Conservation (phyloP, 345 rosid species). For the Gynandropsis gynandra region DNA sequence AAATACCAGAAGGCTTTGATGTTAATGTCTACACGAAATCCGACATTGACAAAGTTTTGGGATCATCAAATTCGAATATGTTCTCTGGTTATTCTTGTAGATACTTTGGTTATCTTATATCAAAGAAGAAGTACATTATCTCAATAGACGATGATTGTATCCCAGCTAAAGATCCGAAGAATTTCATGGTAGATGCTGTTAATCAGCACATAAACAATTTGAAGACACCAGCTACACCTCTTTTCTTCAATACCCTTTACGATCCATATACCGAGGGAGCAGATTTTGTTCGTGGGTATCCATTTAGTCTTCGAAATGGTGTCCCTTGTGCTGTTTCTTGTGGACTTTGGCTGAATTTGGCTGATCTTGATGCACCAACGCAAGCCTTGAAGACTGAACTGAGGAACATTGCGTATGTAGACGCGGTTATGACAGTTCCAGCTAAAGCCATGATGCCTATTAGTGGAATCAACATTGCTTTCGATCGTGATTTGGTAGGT, state of each 20-base stretch:
- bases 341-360: constrained; percentile 91
- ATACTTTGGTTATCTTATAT: constrained; percentile 79
- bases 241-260: constrained; percentile 88
- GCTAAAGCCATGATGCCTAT: constrained; percentile 73
- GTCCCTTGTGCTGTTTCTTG: constrained; percentile 77
- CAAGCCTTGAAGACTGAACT: constrained; percentile 80
- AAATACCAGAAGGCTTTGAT: constrained; percentile 76
- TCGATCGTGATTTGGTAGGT: constrained; percentile 66
- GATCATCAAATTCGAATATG: constrained; percentile 41
- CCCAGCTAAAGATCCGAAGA: constrained; percentile 68
- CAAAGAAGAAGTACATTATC: constrained; percentile 73
- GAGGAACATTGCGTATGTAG: constrained; percentile 64
- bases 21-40: constrained; percentile 53
- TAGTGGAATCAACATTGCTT: constrained; percentile 89
- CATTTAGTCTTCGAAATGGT: constrained; percentile 82
- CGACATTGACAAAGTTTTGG: constrained; percentile 61
- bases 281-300: constrained; percentile 96
- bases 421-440: no score
- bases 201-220: constrained; percentile 72
- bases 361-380: constrained; percentile 93
- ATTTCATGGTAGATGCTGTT: constrained; percentile 63
- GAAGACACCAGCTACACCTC: constrained; percentile 79
- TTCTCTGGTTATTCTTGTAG: constrained; percentile 90
- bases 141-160: constrained; percentile 81
- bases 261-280: constrained; percentile 80